phyloP scores from a whole-genome alignment of 1,284 basidiomycete genomes.

The Bjerkandera adusta region DNA sequence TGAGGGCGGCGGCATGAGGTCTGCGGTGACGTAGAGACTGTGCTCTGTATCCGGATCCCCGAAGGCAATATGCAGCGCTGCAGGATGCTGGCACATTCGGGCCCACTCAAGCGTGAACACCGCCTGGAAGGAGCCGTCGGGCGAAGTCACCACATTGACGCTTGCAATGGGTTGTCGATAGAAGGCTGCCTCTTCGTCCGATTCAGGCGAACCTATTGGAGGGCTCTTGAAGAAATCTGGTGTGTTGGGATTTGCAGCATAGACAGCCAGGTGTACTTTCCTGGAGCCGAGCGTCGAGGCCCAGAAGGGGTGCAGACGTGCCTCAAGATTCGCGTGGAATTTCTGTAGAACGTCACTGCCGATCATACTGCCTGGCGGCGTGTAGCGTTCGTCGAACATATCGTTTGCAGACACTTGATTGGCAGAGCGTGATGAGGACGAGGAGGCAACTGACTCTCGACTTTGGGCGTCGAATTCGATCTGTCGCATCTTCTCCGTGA shows the following conservation, averaged over 20 bases:
- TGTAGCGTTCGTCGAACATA: constrained; percentile 16
- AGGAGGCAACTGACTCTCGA: constrained; percentile 13
- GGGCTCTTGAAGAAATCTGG: constrained; percentile 15
- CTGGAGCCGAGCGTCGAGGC: constrained; percentile 63
- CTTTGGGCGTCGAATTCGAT: constrained; percentile 26
- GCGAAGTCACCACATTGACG: constrained; percentile 50
- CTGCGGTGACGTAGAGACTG: constrained; percentile 54
- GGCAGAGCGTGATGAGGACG: constrained; percentile 11
- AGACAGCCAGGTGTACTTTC: constrained; percentile 55
- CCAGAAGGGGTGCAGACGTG: constrained; percentile 78
- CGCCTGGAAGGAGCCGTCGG: constrained; percentile 72
- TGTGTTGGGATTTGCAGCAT: constrained; percentile 34
- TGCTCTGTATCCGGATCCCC: constrained; percentile 51
- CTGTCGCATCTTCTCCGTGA: constrained; percentile 45
- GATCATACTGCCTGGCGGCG: constrained; percentile 14
- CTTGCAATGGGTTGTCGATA: constrained; percentile 45
- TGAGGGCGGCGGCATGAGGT: constrained; percentile 41
- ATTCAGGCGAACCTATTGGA: constrained; percentile 16
- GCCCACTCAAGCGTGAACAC: constrained; percentile 68
- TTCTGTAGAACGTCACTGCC: constrained; percentile 39
- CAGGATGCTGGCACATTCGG: constrained; percentile 58
- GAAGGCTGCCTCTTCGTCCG: constrained; percentile 25
- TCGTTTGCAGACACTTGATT: too few relatives aligned
- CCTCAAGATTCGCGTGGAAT: constrained; percentile 72
- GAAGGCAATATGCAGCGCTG: constrained; percentile 55